Percentiles rank a stretch among this genome's conserved stretches.
Evolutionary conservation across 371 early-diverging fungal species (phyloP).

Genomic region (Actinomucor elegans): DNA sequence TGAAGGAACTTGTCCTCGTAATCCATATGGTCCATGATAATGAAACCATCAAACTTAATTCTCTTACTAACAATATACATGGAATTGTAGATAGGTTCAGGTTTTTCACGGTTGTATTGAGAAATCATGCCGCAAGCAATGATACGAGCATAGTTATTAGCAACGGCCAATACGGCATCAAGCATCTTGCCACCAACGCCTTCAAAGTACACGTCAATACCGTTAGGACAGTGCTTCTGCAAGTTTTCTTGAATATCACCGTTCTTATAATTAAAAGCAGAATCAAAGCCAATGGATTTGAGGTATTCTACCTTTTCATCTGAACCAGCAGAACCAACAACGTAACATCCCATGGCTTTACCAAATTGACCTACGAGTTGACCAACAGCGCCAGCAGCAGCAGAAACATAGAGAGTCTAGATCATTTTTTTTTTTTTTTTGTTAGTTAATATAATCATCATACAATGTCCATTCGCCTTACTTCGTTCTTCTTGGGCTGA

Average conservation of each 20-base stretch:
- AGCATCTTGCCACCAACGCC: constrained; percentile 72
- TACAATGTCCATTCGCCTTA: too few relatives aligned
- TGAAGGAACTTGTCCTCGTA: constrained; percentile 54
- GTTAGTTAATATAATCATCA: too few relatives aligned
- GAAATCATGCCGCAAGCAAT: constrained; percentile 68
- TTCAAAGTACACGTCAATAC: constrained; percentile 77
- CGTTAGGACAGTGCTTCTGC: constrained; percentile 56
- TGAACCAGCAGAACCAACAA: constrained; percentile 75
- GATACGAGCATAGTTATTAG: constrained; percentile 60
- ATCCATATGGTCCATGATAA: constrained; percentile 55
- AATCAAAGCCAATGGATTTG: constrained; percentile 66
- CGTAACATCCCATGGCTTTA: constrained; percentile 63
- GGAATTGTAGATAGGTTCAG: constrained; percentile 34
- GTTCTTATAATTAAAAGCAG: constrained; percentile 84
- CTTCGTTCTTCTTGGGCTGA: constrained; percentile 3
- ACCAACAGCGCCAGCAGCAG: constrained; percentile 61
- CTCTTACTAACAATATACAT: constrained; percentile 39
- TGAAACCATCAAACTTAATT: constrained; percentile 66
- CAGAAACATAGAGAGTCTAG: constrained; percentile 52
- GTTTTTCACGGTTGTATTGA: constrained; percentile 56
- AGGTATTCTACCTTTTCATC: constrained; percentile 77
- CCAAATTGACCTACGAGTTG: constrained; percentile 67
- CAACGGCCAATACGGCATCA: constrained; percentile 55
- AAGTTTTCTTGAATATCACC: constrained; percentile 45
- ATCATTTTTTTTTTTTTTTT: too few relatives aligned